A percentile compares a stretch with the other conserved stretches of the same genome.
phyloP scores from a whole-genome alignment of 371 early-diverging fungal species.

The Enterospora canceri region DNA sequence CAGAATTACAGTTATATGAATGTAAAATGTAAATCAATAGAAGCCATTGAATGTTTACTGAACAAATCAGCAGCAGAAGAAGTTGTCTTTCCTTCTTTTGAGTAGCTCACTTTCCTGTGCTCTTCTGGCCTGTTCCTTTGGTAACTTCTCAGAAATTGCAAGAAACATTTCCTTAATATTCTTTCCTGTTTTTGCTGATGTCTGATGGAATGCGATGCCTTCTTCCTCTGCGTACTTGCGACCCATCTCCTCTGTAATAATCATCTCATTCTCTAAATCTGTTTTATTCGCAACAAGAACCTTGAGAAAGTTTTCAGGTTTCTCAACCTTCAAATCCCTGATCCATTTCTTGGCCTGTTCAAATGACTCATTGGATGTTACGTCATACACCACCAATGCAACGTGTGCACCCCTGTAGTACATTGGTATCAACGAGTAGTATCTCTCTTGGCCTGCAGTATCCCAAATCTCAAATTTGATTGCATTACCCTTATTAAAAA shows the following conservation, averaged over 20 bases:
- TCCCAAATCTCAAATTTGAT: constrained; percentile 76
- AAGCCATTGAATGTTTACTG: background rate
- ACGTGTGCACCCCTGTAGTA: constrained; percentile 91
- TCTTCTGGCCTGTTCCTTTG: constrained; percentile 39
- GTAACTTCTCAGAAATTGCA: constrained; percentile 49
- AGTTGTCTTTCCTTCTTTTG: constrained; percentile 17
- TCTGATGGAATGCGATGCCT: constrained; percentile 72
- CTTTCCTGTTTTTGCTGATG: constrained; percentile 75
- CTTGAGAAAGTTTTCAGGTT: constrained; percentile 69
- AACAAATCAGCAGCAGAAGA: constrained; percentile 36
- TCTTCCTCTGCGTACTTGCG: constrained; percentile 70
- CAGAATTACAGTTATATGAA: background rate
- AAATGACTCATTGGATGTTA: constrained; percentile 81
- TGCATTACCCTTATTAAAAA: constrained; percentile 6
- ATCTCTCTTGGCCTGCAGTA: constrained; percentile 82
- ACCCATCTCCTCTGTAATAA: constrained; percentile 71
- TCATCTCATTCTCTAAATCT: constrained; percentile 65
- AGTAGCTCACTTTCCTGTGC: constrained; percentile 9
- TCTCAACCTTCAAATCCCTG: constrained; percentile 70
- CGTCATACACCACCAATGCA: constrained; percentile 78
- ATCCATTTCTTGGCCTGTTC: constrained; percentile 76
- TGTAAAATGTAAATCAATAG: background rate
- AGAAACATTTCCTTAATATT: constrained; percentile 64
- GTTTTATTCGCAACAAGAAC: constrained; percentile 82
- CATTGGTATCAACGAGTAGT: constrained; percentile 79